Conservation (phyloP, 1,139 yeast species). For the Insectozyma bohioensis region DNA sequence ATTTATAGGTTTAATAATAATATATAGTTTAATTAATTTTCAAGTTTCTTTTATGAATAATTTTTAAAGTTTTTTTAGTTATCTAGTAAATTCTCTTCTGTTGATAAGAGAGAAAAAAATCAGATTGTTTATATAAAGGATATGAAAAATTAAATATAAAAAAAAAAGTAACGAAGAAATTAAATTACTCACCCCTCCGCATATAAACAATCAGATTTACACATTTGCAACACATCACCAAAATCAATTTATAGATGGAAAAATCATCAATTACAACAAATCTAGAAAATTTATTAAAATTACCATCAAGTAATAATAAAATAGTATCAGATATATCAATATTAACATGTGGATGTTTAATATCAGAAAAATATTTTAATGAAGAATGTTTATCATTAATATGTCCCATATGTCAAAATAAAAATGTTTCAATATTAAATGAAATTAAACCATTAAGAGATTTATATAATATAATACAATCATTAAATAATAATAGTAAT, state of each 20-base stretch:
- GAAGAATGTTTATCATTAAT: constrained; percentile 15
- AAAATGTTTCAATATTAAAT: constrained; percentile 35
- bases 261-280: constrained; percentile 17
- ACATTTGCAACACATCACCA: too few relatives aligned
- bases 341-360: constrained; percentile 70
- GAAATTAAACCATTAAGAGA: constrained; percentile 54
- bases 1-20: too few relatives aligned
- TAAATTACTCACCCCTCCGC: too few relatives aligned
- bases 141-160: too few relatives aligned
- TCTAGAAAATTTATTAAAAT: constrained; percentile 31
- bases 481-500: constrained; percentile 12
- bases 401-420: constrained; percentile 53
- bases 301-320: constrained; percentile 25
- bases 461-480: constrained; percentile 40
- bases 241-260: constrained; percentile 27
- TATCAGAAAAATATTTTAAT: constrained; percentile 48
- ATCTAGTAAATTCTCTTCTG: too few relatives aligned
- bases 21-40: not conserved
- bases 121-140: too few relatives aligned
- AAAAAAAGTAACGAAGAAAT: too few relatives aligned
- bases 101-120: too few relatives aligned
- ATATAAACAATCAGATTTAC: too few relatives aligned
- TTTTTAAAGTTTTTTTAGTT: too few relatives aligned
- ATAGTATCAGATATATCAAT: constrained; percentile 52
- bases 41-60: not conserved